These are phyloP conservation scores for Sclerotinia trifoliorum DNA, from an alignment of 2,329 filamentous ascomycete genomes.

Conservation along the genomic window DNA sequence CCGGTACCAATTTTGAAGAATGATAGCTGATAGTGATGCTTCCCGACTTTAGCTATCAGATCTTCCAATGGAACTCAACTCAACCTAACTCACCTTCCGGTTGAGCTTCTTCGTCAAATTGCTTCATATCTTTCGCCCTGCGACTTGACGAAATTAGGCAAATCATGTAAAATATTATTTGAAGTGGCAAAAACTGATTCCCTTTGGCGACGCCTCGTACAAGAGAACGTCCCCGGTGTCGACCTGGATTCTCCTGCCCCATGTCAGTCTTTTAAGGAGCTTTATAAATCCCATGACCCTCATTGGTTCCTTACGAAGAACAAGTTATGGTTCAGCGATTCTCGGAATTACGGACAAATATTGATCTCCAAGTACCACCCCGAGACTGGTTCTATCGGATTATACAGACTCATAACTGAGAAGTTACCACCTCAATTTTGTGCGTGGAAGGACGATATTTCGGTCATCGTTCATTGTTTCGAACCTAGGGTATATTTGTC, in stretches of 20 bases:
- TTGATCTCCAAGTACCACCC: constrained; percentile 58
- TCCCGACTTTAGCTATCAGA: background rate
- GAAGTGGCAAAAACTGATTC: constrained; percentile 62
- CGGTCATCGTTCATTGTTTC: constrained; percentile 71
- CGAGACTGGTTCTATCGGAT: constrained; percentile 72
- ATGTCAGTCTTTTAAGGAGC: constrained; percentile 62
- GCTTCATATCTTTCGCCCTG: constrained; percentile 62
- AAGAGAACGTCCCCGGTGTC: constrained; percentile 61
- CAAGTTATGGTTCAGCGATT: constrained; percentile 84
- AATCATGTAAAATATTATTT: constrained; percentile 61
- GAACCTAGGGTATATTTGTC: constrained; percentile 68
- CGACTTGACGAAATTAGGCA: constrained; percentile 60
- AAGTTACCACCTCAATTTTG: constrained; percentile 54
- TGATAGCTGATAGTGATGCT: background rate
- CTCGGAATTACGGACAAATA: constrained; percentile 49
- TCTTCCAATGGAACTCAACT: constrained; percentile 14
- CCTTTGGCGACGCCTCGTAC: constrained; percentile 70
- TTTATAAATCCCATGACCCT: constrained; percentile 73
- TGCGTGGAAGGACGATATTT: constrained; percentile 62
- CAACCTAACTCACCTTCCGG: constrained; percentile 58
- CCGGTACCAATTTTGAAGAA: background rate
- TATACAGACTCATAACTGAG: constrained; percentile 70
- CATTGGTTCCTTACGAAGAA: constrained; percentile 80
- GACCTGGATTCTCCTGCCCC: constrained; percentile 55
- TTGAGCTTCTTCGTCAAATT: constrained; percentile 73